These are phyloP conservation scores for Salix caprea DNA, from an alignment of 345 rosid species.

Conservation along the genomic window DNA sequence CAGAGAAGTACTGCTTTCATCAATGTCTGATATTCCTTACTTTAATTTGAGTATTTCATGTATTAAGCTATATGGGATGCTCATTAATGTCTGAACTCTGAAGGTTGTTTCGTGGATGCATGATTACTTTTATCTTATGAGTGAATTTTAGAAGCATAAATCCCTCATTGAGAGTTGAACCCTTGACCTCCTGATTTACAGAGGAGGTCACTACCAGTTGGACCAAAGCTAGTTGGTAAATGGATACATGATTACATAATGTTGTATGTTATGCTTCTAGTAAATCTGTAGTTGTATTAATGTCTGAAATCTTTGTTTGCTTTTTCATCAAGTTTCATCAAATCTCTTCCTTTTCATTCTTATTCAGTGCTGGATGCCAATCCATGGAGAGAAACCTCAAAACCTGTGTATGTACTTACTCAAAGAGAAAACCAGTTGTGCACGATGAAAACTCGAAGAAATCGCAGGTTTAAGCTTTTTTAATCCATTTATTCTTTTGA, in stretches of 20 bases:
- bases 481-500: neutral
- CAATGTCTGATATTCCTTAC: neutral
- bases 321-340: neutral
- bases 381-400: constrained; percentile 88
- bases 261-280: neutral
- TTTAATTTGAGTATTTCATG: neutral
- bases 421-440: constrained; percentile 75
- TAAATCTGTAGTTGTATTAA: neutral
- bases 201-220: too few relatives aligned
- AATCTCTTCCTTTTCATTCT: constrained; percentile 4
- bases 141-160: neutral
- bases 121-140: neutral
- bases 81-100: neutral
- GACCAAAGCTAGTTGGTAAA: neutral
- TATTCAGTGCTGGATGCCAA: constrained; percentile 80
- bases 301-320: neutral
- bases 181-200: too few relatives aligned
- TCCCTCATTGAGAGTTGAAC: neutral
- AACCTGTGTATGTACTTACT: constrained; percentile 83
- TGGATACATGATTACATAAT: neutral
- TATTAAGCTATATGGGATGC: neutral
- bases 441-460: constrained; percentile 91
- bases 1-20: neutral
- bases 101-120: neutral
- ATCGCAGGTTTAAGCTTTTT: constrained; percentile 53